Conservation (phyloP, 768 basidiomycete genomes). For the Boletus insuetus region DNA sequence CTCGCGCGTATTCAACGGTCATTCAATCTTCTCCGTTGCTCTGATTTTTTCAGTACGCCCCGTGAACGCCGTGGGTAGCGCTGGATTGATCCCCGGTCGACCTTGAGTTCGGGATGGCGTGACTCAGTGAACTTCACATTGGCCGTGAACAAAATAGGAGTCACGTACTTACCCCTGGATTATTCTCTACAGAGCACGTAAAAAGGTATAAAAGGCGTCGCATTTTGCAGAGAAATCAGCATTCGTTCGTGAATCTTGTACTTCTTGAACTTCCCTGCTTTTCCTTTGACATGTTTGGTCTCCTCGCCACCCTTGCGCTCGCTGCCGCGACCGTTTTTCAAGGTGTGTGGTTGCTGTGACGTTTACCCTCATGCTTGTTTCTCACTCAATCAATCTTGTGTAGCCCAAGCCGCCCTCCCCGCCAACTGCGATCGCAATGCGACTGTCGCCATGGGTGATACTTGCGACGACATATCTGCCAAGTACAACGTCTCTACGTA, state of each 20-base stretch:
- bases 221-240: neutral
- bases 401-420: constrained; percentile 44
- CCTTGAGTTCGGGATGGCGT: neutral
- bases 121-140: neutral
- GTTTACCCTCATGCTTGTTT: neutral
- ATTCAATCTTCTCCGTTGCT: neutral
- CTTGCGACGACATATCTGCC: constrained; percentile 66
- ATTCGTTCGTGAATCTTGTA: neutral
- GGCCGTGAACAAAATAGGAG: neutral
- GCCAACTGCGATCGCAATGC: constrained; percentile 56
- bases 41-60: neutral
- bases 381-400: constrained; percentile 18
- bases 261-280: neutral
- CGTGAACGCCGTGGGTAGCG: constrained; percentile 1
- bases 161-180: neutral
- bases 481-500: constrained; percentile 61
- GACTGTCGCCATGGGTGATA: constrained; percentile 55
- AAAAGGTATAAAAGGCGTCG: constrained; percentile 19
- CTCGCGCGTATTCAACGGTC: neutral
- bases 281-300: constrained; percentile 16
- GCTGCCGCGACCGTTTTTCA: constrained; percentile 11
- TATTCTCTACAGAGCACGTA: too few relatives aligned
- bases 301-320: constrained; percentile 15
- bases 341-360: constrained; percentile 9
- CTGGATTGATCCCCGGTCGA: neutral